Base-by-base conservation (phyloP, 140 eudicot genomes). In the Bidens hawaiensis region DNA sequence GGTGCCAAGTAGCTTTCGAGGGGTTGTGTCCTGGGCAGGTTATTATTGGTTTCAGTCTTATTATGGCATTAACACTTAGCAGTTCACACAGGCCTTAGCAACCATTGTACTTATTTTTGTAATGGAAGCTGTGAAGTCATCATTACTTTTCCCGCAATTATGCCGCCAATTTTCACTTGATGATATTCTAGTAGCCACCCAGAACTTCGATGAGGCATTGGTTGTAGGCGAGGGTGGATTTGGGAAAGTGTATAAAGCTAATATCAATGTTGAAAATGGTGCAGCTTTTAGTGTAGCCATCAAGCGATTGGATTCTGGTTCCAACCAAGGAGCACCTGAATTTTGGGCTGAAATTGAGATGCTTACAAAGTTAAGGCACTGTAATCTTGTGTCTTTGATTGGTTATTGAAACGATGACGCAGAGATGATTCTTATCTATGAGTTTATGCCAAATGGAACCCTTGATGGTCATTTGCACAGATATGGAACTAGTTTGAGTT, bases 351-450 rank as follows among this genome's bases (percentile, higher is more conserved):
- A 46, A 17, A 6, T 46, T 17, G 3, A 46, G 52, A 46, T 46
- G 52, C 52, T 46, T 46, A 46, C 24, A 0, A 17, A 46, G 52
- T 46, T 17, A 24, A 46, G 52, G 24, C 52, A 46, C 13, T 46
- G 52, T 46, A 46, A 46, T 46, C 28, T 48, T 48, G 55, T 48
- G 27, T 48, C 55, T 48, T 48, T 48, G 55, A 19, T 19, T 1
- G 55, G 55, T 19, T 48, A 48, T 48, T 48, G 55, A 18, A 48
- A 48, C 15, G 55, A 48, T 48, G 10, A 19, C 55, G 19, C 55
- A 21, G 15, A 48, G 55, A 48, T 48, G 55, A 48, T 48, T 0
- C 55, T 48, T 19, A 11, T 46, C 1, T 46, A 46, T 2, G 52
- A 46, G 13, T 46, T 46, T 16, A 46, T 46, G 52, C 52, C 52